Evolutionary conservation across 345 rosid species (phyloP), one percentile per base, ranked within the genome.

Genomic region (Stellera chamaejasme): DNA sequence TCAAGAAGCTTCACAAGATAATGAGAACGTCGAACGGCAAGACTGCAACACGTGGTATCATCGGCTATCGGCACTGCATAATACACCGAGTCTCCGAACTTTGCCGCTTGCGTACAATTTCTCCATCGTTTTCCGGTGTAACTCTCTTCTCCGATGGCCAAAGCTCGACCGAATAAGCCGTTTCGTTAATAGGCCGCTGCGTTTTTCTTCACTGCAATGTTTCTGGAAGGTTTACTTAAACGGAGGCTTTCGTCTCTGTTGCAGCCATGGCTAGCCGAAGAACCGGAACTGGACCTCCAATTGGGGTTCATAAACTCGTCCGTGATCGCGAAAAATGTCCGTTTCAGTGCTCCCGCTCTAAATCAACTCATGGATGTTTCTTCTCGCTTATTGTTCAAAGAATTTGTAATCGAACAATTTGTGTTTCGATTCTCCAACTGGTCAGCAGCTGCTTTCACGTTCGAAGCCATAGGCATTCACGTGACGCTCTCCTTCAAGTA

Each of bases 261-360:
- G 64, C 82, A 59, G 45, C 82, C 92, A 39, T 85, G 86, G 87
- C 80, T 87, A 62, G 72, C 51, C 45, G 80, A 79, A 27, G 84
- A 75, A 52, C 96, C 89, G 60, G 87, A 80, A 42, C 74, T 88
- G 48, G 81, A 77, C 10, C 63, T 88, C 46, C 63, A 76, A 50
- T 63, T 91, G 55, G 96, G 96, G 69, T 36, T 88, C 48, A 63
- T 78, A 27, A 70, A 73, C 66, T 76, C 90, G 28, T 63, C 50
- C 50, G 60, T 76, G 46, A 75, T 75, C n/a, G 62, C 77, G 0
- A 63, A 65, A 64, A 76, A 73, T 66, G 72, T 91, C 48, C 69
- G 66, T 49, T 58, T 91, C 58, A 83, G 78, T 66, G 64, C 59
- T 45, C 57, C 78, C 27, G 70, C 71, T 48, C 80, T 91, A 58